A percentile compares a stretch with the other conserved stretches of the same genome.
Conservation (phyloP, 768 basidiomycete species). For the Rhodotorula taiwanensis region DNA sequence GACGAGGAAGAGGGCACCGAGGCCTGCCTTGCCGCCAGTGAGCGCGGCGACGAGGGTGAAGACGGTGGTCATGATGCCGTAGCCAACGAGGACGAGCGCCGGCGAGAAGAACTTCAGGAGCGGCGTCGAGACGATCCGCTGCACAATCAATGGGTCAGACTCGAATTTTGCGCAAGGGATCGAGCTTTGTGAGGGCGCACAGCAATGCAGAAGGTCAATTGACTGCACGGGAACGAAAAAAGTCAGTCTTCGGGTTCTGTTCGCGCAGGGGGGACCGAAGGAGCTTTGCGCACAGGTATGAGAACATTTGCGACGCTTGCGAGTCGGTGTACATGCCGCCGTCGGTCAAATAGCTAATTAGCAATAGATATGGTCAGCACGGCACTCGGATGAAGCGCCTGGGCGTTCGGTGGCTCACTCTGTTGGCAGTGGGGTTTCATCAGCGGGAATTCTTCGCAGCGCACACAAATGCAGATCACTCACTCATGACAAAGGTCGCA, state of each 20-base stretch:
- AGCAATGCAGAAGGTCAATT: slow-evolving; percentile 15
- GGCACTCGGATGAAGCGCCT: no score
- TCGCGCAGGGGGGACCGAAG: no score
- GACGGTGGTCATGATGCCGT: slow-evolving; percentile 31
- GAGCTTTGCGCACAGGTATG: no score
- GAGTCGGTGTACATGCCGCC: slow-evolving; percentile 30
- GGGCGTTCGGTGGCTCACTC: no score
- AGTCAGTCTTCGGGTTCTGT: no score
- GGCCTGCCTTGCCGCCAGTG: slow-evolving; percentile 34
- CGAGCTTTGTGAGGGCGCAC: no score
- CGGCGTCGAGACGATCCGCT: slow-evolving; percentile 36
- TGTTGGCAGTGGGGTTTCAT: no score
- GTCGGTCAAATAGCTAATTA: slow-evolving; percentile 34
- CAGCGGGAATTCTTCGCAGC: no score
- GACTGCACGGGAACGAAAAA: no score
- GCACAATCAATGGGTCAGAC: slow-evolving; percentile 14
- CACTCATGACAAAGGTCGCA: slow-evolving; percentile 37
- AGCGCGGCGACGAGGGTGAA: slow-evolving; percentile 39
- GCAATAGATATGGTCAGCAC: no score
- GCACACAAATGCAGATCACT: slow-evolving; percentile 28
- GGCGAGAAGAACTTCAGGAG: slow-evolving; percentile 34
- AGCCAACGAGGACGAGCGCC: slow-evolving; percentile 35
- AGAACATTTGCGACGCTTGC: slow-evolving; percentile 33
- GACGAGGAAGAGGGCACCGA: slow-evolving; percentile 41
- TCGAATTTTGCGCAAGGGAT: slow-evolving; percentile 17